Evolutionary conservation across 768 basidiomycete species (phyloP).

Genomic region (Naganishia friedmannii): DNA sequence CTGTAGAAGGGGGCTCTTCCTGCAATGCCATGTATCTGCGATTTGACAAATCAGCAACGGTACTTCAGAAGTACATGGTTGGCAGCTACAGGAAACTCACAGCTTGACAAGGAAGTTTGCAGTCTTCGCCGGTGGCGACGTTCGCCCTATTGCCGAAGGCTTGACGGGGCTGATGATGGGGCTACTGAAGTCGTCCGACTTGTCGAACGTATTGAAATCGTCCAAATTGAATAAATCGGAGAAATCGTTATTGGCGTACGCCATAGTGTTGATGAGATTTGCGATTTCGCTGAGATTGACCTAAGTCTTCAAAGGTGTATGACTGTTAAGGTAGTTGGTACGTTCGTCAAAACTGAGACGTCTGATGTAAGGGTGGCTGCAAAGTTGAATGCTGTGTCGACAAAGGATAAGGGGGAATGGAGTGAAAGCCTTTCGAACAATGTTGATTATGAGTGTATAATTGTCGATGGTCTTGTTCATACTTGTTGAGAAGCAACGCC

Average conservation of each 20-base stretch:
- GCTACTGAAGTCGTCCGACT: constrained; percentile 5
- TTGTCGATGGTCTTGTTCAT: constrained; percentile 18
- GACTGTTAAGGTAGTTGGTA: constrained; percentile 19
- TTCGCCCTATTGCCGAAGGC: not conserved
- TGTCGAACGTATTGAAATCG: constrained; percentile 17
- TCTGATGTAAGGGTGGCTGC: not conserved
- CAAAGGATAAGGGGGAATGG: not conserved
- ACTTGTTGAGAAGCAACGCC: not conserved
- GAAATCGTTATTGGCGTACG: constrained; percentile 10
- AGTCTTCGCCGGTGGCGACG: constrained; percentile 20
- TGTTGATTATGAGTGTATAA: not conserved
- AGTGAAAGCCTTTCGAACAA: not conserved
- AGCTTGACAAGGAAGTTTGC: constrained; percentile 50
- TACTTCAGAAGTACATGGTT: no score
- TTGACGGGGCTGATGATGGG: not conserved
- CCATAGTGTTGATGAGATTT: not conserved
- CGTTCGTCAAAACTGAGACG: constrained; percentile 25
- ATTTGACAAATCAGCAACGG: not conserved
- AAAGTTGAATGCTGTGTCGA: not conserved
- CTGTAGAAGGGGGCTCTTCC: constrained; percentile 42
- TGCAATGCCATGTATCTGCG: constrained; percentile 44
- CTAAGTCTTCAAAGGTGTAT: constrained; percentile 22
- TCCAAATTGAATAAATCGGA: constrained; percentile 20
- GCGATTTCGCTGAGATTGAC: not conserved
- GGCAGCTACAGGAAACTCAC: constrained; percentile 38